A percentile compares a stretch with the other conserved stretches of the same genome.
phyloP scores from a whole-genome alignment of 768 basidiomycete genomes.

The Lactarius akahatsu region DNA sequence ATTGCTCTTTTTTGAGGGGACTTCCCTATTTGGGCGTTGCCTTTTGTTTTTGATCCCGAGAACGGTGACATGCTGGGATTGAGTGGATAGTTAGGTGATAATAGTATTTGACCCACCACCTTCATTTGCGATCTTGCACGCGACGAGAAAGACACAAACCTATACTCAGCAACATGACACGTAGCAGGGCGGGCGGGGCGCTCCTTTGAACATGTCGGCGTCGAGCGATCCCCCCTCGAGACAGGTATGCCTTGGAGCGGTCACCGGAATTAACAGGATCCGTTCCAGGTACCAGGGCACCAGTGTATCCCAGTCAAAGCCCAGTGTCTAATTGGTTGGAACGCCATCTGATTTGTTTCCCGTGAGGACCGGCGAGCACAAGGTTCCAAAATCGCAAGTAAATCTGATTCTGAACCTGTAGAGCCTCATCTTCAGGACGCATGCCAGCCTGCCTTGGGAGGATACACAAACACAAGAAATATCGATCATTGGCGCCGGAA shows the following conservation, averaged over 20 bases:
- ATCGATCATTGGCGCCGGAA: background rate
- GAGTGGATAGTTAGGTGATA: slow-evolving; percentile 24
- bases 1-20: background rate
- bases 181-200: slow-evolving; percentile 18
- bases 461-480: background rate
- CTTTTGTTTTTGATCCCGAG: slow-evolving; percentile 18
- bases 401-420: background rate
- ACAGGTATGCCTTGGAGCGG: slow-evolving; percentile 17
- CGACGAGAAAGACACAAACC: slow-evolving; percentile 15
- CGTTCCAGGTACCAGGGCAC: slow-evolving; percentile 25
- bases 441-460: background rate
- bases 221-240: slow-evolving; percentile 15
- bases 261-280: slow-evolving; percentile 17
- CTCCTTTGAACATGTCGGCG: slow-evolving; percentile 18
- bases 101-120: slow-evolving; percentile 19
- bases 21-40: background rate
- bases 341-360: slow-evolving; percentile 5
- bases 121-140: slow-evolving; percentile 19
- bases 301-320: background rate
- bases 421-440: background rate
- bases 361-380: background rate
- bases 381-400: background rate
- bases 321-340: background rate
- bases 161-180: slow-evolving; percentile 19
- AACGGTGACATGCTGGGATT: slow-evolving; percentile 14